phyloP scores from a whole-genome alignment of 805 yeast species.

The Novakomyces olei region DNA sequence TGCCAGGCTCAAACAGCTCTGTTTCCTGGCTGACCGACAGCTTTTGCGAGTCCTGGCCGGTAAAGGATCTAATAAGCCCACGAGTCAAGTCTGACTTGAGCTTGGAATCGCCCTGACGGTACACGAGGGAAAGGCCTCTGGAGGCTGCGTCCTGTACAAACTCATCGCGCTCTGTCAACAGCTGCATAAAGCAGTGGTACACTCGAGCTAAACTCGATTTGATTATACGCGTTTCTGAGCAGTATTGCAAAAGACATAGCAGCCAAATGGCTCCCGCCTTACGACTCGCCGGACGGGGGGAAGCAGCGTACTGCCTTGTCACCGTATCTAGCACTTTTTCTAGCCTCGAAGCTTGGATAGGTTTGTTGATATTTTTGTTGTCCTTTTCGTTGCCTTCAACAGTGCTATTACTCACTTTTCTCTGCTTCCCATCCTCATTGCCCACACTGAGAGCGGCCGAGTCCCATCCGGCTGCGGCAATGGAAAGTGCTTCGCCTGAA shows the following conservation, averaged over 20 bases:
- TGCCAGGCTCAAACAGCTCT: conserved; percentile 64
- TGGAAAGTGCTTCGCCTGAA: conserved; percentile 63
- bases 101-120: conserved; percentile 49
- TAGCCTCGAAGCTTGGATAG: too few species aligned
- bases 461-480: conserved; percentile 55
- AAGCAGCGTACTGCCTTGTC: background rate
- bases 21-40: conserved; percentile 44
- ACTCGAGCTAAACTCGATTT: conserved; percentile 29
- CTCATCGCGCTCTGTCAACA: conserved; percentile 64
- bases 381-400: too few species aligned
- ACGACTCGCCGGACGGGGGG: conserved; percentile 1
- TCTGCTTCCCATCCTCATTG: conserved; percentile 22
- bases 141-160: conserved; percentile 82
- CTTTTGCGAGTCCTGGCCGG: conserved; percentile 35
- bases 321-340: conserved; percentile 1
- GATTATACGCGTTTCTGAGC: conserved; percentile 28
- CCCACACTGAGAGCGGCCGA: conserved; percentile 31
- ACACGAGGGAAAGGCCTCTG: conserved; percentile 61
- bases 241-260: conserved; percentile 54
- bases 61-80: conserved; percentile 52
- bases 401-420: too few species aligned
- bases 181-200: conserved; percentile 55
- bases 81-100: conserved; percentile 52
- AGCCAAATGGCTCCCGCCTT: conserved; percentile 61
- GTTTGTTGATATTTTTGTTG: too few species aligned